These are phyloP conservation scores for Ulvella scutata DNA, from an alignment of 139 green algal genomes.

Conservation along the genomic window DNA sequence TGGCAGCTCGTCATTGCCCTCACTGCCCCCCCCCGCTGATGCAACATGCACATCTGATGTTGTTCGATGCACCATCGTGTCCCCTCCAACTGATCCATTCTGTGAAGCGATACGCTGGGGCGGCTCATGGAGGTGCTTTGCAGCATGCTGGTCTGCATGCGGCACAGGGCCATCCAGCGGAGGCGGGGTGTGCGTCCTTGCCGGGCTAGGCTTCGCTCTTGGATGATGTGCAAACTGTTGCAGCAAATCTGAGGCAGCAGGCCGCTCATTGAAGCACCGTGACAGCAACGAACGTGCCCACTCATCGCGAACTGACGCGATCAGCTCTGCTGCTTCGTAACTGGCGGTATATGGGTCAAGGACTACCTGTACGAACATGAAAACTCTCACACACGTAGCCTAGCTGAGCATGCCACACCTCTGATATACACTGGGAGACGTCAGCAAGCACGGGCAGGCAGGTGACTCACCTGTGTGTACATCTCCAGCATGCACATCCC, in stretches of 20 bases:
- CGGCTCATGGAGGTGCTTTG: neutral
- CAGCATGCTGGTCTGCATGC: neutral
- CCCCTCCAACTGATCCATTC: neutral
- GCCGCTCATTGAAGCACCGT: conserved; percentile 59
- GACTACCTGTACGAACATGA: neutral
- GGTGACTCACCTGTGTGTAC: conserved; percentile 63
- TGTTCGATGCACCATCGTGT: neutral
- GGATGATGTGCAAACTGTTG: conserved; percentile 57
- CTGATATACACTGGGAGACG: too few species aligned
- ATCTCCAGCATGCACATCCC: conserved; percentile 95
- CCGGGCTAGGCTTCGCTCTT: neutral
- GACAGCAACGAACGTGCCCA: conserved; percentile 57
- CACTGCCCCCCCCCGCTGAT: neutral
- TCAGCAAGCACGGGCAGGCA: conserved; percentile 16
- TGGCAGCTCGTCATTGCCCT: neutral
- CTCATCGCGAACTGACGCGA: conserved; percentile 51
- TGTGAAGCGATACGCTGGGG: neutral
- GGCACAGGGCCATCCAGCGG: neutral
- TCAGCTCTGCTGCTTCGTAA: conserved; percentile 22
- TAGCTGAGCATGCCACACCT: too few species aligned
- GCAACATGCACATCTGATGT: conserved; percentile 4
- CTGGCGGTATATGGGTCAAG: conserved; percentile 7
- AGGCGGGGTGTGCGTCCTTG: neutral
- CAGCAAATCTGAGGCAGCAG: conserved; percentile 62
- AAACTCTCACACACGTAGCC: conserved; percentile 18